Base-by-base conservation (phyloP, 345 rosid species). In the Linum tenue region DNA sequence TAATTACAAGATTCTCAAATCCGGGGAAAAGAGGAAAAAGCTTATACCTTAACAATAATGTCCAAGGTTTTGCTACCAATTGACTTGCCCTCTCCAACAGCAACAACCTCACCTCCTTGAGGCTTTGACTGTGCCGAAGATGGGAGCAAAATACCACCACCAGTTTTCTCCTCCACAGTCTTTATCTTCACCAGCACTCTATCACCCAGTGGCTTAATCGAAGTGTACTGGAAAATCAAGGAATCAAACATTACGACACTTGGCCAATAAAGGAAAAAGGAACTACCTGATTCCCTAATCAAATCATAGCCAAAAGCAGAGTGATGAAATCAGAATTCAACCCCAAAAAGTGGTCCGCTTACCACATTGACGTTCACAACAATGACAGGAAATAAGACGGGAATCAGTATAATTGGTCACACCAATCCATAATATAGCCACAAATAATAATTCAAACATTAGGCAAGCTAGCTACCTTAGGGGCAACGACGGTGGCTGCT, bases 91-190 rank as follows among this genome's bases (percentile, higher is more conserved):
- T 91, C 90, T 22, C 99, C 99, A 38, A 87, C 84, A 55, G 91
- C 97, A 43, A 94, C 85, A 5, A 94, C 97, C 72, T 91, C 97
- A 63, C 99, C 99, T 39, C 82, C 87, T 70, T 94, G 96, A 64
- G 97, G 91, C 72, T 91, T 94, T 15, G 88, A 63, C 67, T 87
- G 97, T 44, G 95, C 99, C 2, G 91, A 69, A 3, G 86, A 62
- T 14, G 95, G 99, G 50, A 91, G 95, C 67, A 94, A 77, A 71
- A 91, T 86, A 37, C 97, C 97, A 65, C 99, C 95, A 4, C 75
- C 64, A 3, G 90, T 83, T 79, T 87, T 94, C 69, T 88, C 96
- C 78, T 94, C 97, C 0, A 77, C 82, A 59, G 72, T 82, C 81
- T 88, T 89, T 69, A 87, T 84, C 80, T 94, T 94, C 42, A 88